Conservation (phyloP, 2,329 filamentous ascomycete genomes). For the Knufia fluminis region DNA sequence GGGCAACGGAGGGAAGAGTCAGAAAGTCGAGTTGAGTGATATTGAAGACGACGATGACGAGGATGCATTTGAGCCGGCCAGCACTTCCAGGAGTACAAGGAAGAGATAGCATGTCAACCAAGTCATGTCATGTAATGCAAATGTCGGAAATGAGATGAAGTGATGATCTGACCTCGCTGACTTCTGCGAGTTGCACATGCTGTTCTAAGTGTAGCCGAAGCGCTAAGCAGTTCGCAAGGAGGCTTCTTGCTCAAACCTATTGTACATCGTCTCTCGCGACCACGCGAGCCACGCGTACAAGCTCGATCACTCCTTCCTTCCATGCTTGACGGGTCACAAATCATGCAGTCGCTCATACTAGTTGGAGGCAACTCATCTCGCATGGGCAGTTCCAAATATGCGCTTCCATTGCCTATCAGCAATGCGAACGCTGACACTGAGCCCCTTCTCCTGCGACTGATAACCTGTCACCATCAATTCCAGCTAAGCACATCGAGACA, state of each 20-base stretch:
- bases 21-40: conserved; percentile 21
- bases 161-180: too few species aligned
- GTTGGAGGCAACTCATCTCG: conserved; percentile 28
- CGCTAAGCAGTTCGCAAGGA: too few species aligned
- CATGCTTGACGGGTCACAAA: too few species aligned
- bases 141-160: too few species aligned
- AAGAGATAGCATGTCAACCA: too few species aligned
- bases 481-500: background rate
- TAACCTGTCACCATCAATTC: conserved; percentile 21
- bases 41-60: conserved; percentile 29
- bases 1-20: conserved; percentile 10
- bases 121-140: too few species aligned
- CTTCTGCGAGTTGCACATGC: too few species aligned
- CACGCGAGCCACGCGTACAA: too few species aligned
- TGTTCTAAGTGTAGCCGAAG: too few species aligned
- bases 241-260: too few species aligned
- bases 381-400: conserved; percentile 27
- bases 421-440: conserved; percentile 22
- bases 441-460: conserved; percentile 22
- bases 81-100: conserved; percentile 18
- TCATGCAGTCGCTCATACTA: conserved; percentile 24
- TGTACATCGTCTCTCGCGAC: too few species aligned
- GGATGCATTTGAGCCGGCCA: conserved; percentile 39
- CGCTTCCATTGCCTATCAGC: conserved; percentile 24
- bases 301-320: too few species aligned